A percentile compares a stretch with the other conserved stretches of the same genome.
These are phyloP conservation scores for Penicillium robsamsonii DNA, from an alignment of 495 filamentous ascomycete genomes.

Conservation along the genomic window DNA sequence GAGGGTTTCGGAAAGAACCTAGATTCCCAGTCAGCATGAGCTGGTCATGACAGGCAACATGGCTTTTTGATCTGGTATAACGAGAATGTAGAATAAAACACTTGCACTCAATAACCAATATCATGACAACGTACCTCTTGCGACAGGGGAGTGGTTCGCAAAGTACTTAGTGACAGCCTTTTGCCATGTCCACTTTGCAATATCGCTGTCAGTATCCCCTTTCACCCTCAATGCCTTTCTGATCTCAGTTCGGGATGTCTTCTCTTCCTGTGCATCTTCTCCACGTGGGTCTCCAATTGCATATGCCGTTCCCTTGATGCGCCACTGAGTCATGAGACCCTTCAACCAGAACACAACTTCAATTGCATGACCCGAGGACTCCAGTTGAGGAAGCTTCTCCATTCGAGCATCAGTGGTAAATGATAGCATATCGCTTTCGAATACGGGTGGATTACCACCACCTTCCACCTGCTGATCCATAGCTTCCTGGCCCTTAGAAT, in stretches of 20 bases:
- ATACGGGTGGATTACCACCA: conserved; percentile 60
- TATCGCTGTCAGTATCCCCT: conserved; percentile 29
- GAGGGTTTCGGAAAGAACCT: conserved; percentile 74
- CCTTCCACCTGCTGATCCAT: conserved; percentile 56
- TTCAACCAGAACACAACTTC: conserved; percentile 85
- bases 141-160: conserved; percentile 74
- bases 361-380: conserved; percentile 55
- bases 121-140: conserved; percentile 55
- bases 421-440: conserved; percentile 69
- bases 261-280: conserved; percentile 37
- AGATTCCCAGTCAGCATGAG: conserved; percentile 8
- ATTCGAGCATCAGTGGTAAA: conserved; percentile 88
- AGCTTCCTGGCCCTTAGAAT: conserved; percentile 55
- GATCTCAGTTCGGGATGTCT: conserved; percentile 46
- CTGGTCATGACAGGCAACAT: neutral
- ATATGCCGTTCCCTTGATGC: conserved; percentile 73
- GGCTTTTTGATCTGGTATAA: neutral
- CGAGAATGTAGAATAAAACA: neutral
- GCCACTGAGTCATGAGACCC: conserved; percentile 74
- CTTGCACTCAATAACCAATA: neutral
- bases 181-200: conserved; percentile 60
- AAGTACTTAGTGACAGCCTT: conserved; percentile 82
- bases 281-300: conserved; percentile 63
- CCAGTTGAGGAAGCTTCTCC: conserved; percentile 72
- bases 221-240: conserved; percentile 27